These are phyloP conservation scores for Vachellia collinsii DNA, from an alignment of 306 rosid genomes.

Conservation along the genomic window DNA sequence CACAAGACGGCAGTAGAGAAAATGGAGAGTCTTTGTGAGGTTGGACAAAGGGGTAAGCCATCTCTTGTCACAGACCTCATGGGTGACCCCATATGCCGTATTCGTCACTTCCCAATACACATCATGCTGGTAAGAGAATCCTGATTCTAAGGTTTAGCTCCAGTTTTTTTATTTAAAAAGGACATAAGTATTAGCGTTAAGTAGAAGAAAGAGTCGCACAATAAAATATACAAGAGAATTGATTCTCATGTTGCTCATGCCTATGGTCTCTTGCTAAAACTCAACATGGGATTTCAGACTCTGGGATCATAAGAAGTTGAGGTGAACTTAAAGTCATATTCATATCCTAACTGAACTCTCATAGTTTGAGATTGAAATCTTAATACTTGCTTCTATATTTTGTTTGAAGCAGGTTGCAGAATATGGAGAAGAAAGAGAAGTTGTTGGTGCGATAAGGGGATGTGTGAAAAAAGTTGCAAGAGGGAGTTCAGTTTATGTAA, in stretches of 20 bases:
- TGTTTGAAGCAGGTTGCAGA: slow-evolving; percentile 71
- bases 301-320: not conserved
- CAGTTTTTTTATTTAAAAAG: not conserved
- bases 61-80: slow-evolving; percentile 83
- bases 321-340: not conserved
- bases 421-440: slow-evolving; percentile 69
- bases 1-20: slow-evolving; percentile 73
- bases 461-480: slow-evolving; percentile 76
- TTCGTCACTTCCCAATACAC: slow-evolving; percentile 75
- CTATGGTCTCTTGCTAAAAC: too few species aligned
- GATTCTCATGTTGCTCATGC: too few species aligned
- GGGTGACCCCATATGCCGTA: slow-evolving; percentile 89
- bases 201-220: not conserved
- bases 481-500: slow-evolving; percentile 59
- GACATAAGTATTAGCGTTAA: not conserved
- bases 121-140: slow-evolving; percentile 72
- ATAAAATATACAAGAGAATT: not conserved
- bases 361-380: not conserved
- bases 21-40: slow-evolving; percentile 77
- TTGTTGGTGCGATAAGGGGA: slow-evolving; percentile 86
- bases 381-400: not conserved
- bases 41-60: slow-evolving; percentile 68
- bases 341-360: slow-evolving; percentile 4
- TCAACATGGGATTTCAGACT: not conserved
- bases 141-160: slow-evolving; percentile 3